phyloP scores from a whole-genome alignment of 225 moss, liverwort and hornwort species.

The Lunularia cruciata region DNA sequence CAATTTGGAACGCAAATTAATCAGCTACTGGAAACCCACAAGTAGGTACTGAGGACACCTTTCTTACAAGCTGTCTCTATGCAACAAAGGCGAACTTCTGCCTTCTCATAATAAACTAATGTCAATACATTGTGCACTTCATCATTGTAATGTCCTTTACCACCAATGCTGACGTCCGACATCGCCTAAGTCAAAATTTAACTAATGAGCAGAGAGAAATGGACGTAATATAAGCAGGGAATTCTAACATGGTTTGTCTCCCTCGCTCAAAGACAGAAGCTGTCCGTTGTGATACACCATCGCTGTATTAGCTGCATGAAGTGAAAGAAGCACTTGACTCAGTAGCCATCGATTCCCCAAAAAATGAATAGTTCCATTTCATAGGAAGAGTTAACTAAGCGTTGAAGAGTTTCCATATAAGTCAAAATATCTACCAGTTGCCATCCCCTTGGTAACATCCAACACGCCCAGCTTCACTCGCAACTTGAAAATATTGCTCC shows the following conservation, averaged over 20 bases:
- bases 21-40: background rate
- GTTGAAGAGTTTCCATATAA: background rate
- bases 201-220: background rate
- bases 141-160: no score
- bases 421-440: constrained; percentile 47
- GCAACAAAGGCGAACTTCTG: background rate
- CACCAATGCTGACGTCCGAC: no score
- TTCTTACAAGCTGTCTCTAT: background rate
- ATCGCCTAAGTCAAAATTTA: background rate
- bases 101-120: no score
- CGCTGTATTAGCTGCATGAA: constrained; percentile 52
- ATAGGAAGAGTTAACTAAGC: no score
- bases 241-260: constrained; percentile 61
- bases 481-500: constrained; percentile 39
- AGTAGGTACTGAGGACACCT: no score
- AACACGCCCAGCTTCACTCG: constrained; percentile 42
- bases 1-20: background rate
- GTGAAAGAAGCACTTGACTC: background rate
- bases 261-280: constrained; percentile 46
- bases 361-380: background rate
- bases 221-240: no score
- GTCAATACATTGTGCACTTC: no score
- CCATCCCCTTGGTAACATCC: constrained; percentile 38
- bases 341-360: background rate
- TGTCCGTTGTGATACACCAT: constrained; percentile 57